phyloP scores from a whole-genome alignment of 192 early-diverging fungal species.

The Podila verticillata region DNA sequence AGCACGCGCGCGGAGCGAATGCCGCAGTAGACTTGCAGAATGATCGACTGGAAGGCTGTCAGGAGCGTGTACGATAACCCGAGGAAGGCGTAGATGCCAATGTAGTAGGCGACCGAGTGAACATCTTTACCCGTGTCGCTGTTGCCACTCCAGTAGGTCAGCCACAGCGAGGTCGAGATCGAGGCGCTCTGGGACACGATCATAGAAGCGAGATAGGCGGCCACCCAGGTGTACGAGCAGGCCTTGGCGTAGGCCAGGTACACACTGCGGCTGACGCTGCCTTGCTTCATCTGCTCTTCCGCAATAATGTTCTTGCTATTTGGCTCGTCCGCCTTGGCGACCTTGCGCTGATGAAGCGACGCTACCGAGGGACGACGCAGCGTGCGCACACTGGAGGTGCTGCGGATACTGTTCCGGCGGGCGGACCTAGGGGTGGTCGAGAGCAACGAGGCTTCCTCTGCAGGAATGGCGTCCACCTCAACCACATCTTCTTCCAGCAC shows the following conservation, averaged over 20 bases:
- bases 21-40: constrained; percentile 83
- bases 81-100: constrained; percentile 83
- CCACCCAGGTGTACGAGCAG: constrained; percentile 69
- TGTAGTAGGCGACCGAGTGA: constrained; percentile 65
- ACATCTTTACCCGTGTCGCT: constrained; percentile 54
- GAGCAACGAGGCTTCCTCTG: constrained; percentile 17
- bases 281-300: constrained; percentile 85
- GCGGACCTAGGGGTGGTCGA: constrained; percentile 39
- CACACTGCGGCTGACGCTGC: constrained; percentile 81
- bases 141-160: constrained; percentile 78
- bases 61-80: constrained; percentile 77
- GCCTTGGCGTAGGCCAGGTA: constrained; percentile 85
- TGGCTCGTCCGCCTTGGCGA: constrained; percentile 23
- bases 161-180: constrained; percentile 72
- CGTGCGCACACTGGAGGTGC: constrained; percentile 48
- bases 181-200: constrained; percentile 64
- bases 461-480: constrained; percentile 17
- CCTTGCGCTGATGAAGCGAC: constrained; percentile 44
- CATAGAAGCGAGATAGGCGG: constrained; percentile 67
- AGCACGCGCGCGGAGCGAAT: constrained; percentile 79
- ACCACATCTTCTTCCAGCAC: constrained; percentile 33
- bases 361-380: constrained; percentile 68
- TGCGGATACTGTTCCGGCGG: constrained; percentile 10
- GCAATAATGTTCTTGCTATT: constrained; percentile 68
- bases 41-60: constrained; percentile 72